Conservation (phyloP, 148 eudicot genomes). For the Euryodendron excelsum region DNA sequence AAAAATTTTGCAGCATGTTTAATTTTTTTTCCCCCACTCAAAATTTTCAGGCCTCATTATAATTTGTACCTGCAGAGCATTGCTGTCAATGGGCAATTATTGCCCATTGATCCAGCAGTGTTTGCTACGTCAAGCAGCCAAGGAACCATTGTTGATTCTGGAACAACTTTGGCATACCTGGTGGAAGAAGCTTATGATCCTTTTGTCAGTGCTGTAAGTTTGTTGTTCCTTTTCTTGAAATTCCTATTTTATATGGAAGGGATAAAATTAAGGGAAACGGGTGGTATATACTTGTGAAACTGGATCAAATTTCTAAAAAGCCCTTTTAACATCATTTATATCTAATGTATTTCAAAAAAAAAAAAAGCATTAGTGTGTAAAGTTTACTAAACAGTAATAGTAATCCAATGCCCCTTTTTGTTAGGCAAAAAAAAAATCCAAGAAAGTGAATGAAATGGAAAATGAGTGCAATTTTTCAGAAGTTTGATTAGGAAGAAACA, state of each 20-base stretch:
- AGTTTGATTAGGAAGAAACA: too few relatives aligned
- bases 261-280: background rate
- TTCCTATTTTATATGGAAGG: background rate
- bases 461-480: too few relatives aligned
- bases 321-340: background rate
- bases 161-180: constrained; percentile 90
- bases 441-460: too few relatives aligned
- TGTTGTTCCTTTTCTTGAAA: background rate
- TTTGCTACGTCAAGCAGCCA: constrained; percentile 67
- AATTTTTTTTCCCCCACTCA: constrained; percentile 11
- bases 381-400: background rate
- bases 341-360: background rate
- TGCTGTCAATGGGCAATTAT: constrained; percentile 69
- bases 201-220: constrained; percentile 77
- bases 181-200: constrained; percentile 89
- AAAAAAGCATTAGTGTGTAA: background rate
- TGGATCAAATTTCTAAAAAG: background rate
- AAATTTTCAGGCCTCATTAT: constrained; percentile 82
- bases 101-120: constrained; percentile 69
- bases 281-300: background rate
- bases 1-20: background rate
- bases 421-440: too few relatives aligned
- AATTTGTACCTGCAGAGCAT: constrained; percentile 76
- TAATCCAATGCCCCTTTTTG: too few relatives aligned
- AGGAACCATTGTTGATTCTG: constrained; percentile 94